phyloP scores from a whole-genome alignment of 257 asterid species.

The Gentiana dahurica region DNA sequence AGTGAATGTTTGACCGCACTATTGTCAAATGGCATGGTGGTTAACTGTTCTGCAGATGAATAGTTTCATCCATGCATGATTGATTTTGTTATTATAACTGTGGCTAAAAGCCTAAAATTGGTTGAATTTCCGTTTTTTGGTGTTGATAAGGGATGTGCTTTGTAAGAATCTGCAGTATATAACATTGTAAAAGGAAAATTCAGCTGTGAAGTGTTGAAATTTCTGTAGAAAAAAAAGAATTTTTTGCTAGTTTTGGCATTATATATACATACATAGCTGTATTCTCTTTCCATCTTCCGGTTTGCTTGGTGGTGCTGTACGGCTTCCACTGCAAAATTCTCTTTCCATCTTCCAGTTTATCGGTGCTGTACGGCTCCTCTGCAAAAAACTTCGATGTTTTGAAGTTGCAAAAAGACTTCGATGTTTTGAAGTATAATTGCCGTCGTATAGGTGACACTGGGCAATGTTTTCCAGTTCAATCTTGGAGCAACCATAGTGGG shows the following conservation, averaged over 20 bases:
- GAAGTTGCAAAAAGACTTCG: not conserved
- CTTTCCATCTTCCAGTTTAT: not conserved
- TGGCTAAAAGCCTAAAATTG: not conserved
- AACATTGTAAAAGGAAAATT: too few species aligned
- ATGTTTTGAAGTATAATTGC: too few species aligned
- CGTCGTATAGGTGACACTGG: too few species aligned
- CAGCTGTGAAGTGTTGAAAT: too few species aligned
- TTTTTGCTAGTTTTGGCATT: too few species aligned
- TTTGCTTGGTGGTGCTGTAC: not conserved
- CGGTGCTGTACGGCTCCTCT: not conserved
- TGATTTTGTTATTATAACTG: not conserved
- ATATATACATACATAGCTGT: not conserved
- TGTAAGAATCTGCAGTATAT: too few species aligned
- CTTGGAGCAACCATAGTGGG: too few species aligned
- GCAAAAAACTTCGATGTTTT: not conserved
- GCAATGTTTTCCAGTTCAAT: too few species aligned
- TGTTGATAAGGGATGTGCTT: too few species aligned
- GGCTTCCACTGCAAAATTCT: not conserved
- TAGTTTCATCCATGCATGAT: not conserved
- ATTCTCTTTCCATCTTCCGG: not conserved
- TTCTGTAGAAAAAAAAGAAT: not conserved
- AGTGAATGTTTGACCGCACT: slow-evolving; percentile 14
- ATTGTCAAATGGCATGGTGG: not conserved
- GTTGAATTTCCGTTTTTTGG: too few species aligned
- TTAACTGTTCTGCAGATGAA: not conserved